Conservation (phyloP, 306 rosid genomes). For the peach (Prunus persica) region Prunus_persica_NCBIv2 NC_034014.1:13909001-13909500, state of each 20-base stretch:
- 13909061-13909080: constrained; percentile 18
- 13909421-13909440: not conserved
- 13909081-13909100: constrained; percentile 23
- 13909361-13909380: not conserved
- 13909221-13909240: constrained; percentile 71
- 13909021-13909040: constrained; percentile 95
- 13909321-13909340: not conserved
- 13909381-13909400: not conserved
- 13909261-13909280: constrained; percentile 79
- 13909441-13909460: not conserved
- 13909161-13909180: constrained; percentile 94
- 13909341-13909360: not conserved
- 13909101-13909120: not conserved
- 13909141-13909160: constrained; percentile 77
- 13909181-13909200: constrained; percentile 81
- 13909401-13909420: not conserved
- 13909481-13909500: not conserved
- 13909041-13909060: constrained; percentile 84
- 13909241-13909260: constrained; percentile 63
- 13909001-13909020: constrained; percentile 98
- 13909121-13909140: constrained; percentile 8
- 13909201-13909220: constrained; percentile 67
- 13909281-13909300: constrained; percentile 57
- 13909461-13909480: not conserved
- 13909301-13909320: not conserved